These are phyloP conservation scores for Lasiodiplodia theobromae DNA, from an alignment of 2,329 filamentous ascomycete species.

Conservation along the genomic window DNA sequence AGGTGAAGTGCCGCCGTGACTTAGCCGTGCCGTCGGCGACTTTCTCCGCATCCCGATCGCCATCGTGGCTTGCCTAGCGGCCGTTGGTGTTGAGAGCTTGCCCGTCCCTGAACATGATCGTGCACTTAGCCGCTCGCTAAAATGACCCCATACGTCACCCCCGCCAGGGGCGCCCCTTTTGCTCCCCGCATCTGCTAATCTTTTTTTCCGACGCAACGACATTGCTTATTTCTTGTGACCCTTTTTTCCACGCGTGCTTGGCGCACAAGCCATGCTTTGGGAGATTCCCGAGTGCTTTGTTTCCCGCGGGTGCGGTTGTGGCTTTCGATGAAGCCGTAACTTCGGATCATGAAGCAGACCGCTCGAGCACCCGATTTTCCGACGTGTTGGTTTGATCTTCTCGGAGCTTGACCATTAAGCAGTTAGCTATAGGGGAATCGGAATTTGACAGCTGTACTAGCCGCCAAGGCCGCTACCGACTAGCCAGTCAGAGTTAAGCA, in stretches of 20 bases:
- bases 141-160: conserved; percentile 8
- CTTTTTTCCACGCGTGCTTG: not conserved
- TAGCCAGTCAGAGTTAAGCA: not conserved
- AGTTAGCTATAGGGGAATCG: conserved; percentile 13
- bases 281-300: conserved; percentile 9
- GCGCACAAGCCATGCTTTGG: conserved; percentile 1
- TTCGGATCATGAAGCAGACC: conserved; percentile 1
- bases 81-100: conserved; percentile 13
- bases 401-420: not conserved
- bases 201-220: not conserved
- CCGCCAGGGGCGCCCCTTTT: conserved; percentile 18
- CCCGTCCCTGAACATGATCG: not conserved
- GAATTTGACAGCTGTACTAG: not conserved
- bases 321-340: not conserved
- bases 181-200: conserved; percentile 5
- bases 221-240: not conserved
- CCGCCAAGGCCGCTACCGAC: conserved; percentile 6
- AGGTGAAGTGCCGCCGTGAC: conserved; percentile 3
- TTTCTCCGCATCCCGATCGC: conserved; percentile 19
- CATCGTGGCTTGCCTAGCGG: conserved; percentile 16
- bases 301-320: not conserved
- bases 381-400: conserved; percentile 4
- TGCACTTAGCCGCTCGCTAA: conserved; percentile 4
- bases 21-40: not conserved
- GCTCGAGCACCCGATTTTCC: not conserved